Evolutionary conservation across 2,329 filamentous ascomycete genomes (phyloP).

Genomic region (Moelleriella libera): DNA sequence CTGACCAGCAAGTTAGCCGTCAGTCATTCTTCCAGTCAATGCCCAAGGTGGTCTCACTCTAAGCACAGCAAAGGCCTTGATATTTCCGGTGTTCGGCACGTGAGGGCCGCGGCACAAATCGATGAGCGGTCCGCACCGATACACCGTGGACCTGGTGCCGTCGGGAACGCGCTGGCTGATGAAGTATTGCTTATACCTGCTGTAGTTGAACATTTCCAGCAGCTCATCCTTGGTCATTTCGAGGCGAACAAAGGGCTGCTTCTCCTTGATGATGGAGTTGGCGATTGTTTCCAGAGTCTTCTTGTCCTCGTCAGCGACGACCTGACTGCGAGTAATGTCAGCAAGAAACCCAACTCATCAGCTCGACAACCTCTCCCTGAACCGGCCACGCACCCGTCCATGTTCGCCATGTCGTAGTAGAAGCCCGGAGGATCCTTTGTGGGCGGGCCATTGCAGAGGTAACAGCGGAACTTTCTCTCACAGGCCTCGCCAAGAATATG

Average conservation of each 20-base stretch:
- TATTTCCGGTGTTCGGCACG: conserved; percentile 78
- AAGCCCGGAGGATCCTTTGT: conserved; percentile 67
- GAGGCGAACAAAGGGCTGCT: conserved; percentile 85
- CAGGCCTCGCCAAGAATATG: conserved; percentile 93
- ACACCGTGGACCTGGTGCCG: conserved; percentile 84
- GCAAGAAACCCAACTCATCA: neutral
- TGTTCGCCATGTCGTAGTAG: conserved; percentile 87
- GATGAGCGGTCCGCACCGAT: conserved; percentile 84
- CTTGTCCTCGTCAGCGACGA: conserved; percentile 67
- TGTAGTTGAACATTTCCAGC: conserved; percentile 89
- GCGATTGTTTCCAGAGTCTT: conserved; percentile 72
- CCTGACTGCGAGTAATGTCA: conserved; percentile 41
- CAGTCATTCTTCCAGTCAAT: neutral
- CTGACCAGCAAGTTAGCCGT: conserved; percentile 31
- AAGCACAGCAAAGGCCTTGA: conserved; percentile 91
- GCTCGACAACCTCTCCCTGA: neutral
- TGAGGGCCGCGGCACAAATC: conserved; percentile 93
- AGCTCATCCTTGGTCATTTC: conserved; percentile 83
- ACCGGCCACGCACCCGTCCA: conserved; percentile 17
- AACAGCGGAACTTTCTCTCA: conserved; percentile 81
- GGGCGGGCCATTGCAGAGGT: conserved; percentile 85
- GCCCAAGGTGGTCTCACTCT: conserved; percentile 31
- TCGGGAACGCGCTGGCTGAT: conserved; percentile 61
- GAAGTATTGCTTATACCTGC: conserved; percentile 97
- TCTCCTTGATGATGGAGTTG: conserved; percentile 81